Evolutionary conservation across 2,329 filamentous ascomycete species (phyloP), one percentile per base, ranked within the genome.

Genomic region (Sclerotinia sclerotiorum): DNA sequence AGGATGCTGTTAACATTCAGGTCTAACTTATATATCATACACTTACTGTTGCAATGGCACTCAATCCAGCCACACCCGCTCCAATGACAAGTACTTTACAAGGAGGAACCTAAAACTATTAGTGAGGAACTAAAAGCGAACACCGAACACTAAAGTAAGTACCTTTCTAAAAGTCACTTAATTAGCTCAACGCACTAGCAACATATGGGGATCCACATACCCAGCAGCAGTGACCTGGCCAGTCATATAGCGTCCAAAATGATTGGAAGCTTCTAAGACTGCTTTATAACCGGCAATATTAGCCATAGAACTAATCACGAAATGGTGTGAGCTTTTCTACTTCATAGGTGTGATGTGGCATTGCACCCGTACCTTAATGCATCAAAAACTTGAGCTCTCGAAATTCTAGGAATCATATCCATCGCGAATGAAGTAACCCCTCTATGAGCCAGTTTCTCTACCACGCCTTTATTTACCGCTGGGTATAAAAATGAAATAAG

Each of bases 251-350:
- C 93, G 88, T 65, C 93, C 93, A 79, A 96, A 97, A 71, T 90
- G 88, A 79, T 97, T 97, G 19, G 92, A 94, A 1, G 93, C 93
- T 79, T 97, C 93, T 55, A 97, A 82, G 1, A 97, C 92, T 52
- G 93, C 93, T 79, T 96, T 97, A 81, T 97, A 97, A 0, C 93
- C 93, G 29, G 93, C 92, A 80, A 97, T 97, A 74, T 97, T 97
- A 70, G 93, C 93, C 93, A 97, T 97, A 13, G 91, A 95, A 78
- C 92, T 93, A 68, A 63, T 24, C 19, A 42, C 46, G 15, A 19
- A 27, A 19, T 5, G 44, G 64, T 46, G 49, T 69, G 58, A 67
- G 71, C 61, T 73, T 68, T 49, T 46, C 35, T 35, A 42, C 73
- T 51, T 55, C 24, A 48, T 48, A 15, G 42, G n/a, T 17, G 49